These are phyloP conservation scores for Saxophila tyrrhenica DNA, from an alignment of 495 filamentous ascomycete genomes.

Conservation along the genomic window DNA sequence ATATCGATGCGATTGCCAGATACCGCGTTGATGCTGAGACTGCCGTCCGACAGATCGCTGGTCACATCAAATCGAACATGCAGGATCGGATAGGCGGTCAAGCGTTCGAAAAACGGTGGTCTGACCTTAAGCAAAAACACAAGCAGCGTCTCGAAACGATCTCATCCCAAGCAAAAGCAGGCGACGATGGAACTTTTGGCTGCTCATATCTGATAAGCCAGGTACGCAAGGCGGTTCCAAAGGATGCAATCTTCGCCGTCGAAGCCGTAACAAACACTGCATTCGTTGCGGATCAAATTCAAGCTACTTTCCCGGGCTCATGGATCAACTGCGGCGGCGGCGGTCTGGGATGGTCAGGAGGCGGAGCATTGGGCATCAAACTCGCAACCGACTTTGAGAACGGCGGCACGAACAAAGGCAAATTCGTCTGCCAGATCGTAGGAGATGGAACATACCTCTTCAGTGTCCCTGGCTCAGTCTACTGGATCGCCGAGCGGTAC, in stretches of 20 bases:
- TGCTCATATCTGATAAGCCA: conserved; percentile 56
- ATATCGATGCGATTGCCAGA: conserved; percentile 58
- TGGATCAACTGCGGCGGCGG: conserved; percentile 95
- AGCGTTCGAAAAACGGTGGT: conserved; percentile 37
- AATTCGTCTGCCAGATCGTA: conserved; percentile 87
- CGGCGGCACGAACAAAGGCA: conserved; percentile 37
- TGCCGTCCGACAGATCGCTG: conserved; percentile 59
- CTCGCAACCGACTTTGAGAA: conserved; percentile 58
- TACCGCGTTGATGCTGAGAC: conserved; percentile 67
- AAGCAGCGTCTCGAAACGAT: conserved; percentile 49
- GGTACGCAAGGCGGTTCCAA: conserved; percentile 53
- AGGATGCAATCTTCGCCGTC: conserved; percentile 64
- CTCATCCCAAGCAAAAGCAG: conserved; percentile 40
- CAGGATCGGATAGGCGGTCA: conserved; percentile 16
- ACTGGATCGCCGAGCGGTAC: conserved; percentile 84
- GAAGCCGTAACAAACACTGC: conserved; percentile 80
- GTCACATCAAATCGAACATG: conserved; percentile 37
- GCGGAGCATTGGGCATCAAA: conserved; percentile 73
- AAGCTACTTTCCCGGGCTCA: conserved; percentile 60
- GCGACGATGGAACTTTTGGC: conserved; percentile 53
- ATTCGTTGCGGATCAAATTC: conserved; percentile 72
- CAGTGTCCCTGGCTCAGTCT: conserved; percentile 73
- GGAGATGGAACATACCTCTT: conserved; percentile 91
- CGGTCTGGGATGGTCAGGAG: conserved; percentile 91
- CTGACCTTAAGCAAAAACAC: conserved; percentile 48